A percentile compares a stretch with the other conserved stretches of the same genome.
Conservation (phyloP, 176 grass and related monocot genomes). For the Puya raimondii region DNA sequence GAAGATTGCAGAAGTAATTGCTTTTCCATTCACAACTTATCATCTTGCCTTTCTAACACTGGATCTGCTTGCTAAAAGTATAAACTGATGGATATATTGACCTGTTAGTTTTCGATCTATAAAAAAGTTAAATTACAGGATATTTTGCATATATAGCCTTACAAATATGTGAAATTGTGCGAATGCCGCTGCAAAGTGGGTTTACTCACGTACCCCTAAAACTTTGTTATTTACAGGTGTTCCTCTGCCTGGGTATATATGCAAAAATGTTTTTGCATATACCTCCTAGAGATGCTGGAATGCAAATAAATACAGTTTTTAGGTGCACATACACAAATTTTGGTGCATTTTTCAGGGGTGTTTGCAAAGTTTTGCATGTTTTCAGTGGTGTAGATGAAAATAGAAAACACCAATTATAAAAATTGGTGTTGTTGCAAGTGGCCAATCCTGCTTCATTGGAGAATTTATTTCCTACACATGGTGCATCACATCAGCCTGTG, state of each 20-base stretch:
- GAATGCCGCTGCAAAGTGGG: too few relatives aligned
- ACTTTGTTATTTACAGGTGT: too few relatives aligned
- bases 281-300: not conserved
- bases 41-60: not conserved
- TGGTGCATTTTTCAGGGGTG: not conserved
- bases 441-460: too few relatives aligned
- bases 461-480: too few relatives aligned
- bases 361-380: too few relatives aligned
- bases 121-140: not conserved
- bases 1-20: conserved; percentile 74
- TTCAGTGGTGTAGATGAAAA: too few relatives aligned
- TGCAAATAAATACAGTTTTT: not conserved
- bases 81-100: not conserved
- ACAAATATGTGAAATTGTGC: too few relatives aligned
- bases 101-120: not conserved
- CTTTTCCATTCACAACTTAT: conserved; percentile 9
- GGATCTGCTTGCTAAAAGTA: not conserved
- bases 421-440: too few relatives aligned
- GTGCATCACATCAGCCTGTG: too few relatives aligned
- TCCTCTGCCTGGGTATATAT: not conserved
- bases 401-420: too few relatives aligned
- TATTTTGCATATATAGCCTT: not conserved
- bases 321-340: not conserved
- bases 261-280: not conserved
- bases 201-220: too few relatives aligned